Conservation (phyloP, 1,284 basidiomycete species). For the Trametes versicolor region DNA sequence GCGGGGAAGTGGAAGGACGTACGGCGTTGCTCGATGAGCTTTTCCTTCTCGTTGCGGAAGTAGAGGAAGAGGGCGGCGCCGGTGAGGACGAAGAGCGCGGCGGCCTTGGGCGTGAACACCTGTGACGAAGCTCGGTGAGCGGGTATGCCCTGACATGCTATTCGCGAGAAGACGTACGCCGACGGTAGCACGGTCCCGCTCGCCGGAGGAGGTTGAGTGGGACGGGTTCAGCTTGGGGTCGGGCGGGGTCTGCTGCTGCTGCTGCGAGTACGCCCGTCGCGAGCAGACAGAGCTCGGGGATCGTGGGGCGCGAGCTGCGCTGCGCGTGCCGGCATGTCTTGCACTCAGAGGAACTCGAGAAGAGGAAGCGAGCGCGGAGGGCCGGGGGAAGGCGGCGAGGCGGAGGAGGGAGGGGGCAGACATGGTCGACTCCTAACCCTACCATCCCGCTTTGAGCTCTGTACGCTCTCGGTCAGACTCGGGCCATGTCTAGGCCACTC, state of each 20-base stretch:
- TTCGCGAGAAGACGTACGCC: slow-evolving; percentile 45
- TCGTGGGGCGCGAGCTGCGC: too few relatives aligned
- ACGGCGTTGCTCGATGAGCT: slow-evolving; percentile 69
- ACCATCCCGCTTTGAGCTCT: slow-evolving; percentile 9
- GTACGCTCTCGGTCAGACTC: neutral
- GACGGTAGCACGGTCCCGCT: slow-evolving; percentile 52
- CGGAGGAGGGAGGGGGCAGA: slow-evolving; percentile 28
- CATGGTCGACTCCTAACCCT: slow-evolving; percentile 31
- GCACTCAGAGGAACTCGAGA: slow-evolving; percentile 9
- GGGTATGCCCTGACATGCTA: neutral
- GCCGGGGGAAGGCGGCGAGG: slow-evolving; percentile 20
- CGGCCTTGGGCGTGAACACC: slow-evolving; percentile 91
- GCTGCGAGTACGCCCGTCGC: slow-evolving; percentile 33
- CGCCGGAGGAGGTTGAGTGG: slow-evolving; percentile 41
- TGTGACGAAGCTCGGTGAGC: slow-evolving; percentile 42
- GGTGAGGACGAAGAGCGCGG: slow-evolving; percentile 83
- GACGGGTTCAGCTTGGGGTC: slow-evolving; percentile 31
- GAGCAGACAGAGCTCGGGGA: neutral
- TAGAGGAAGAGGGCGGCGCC: slow-evolving; percentile 89
- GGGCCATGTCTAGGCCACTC: neutral
- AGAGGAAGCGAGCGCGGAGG: slow-evolving; percentile 14
- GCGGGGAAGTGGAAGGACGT: slow-evolving; percentile 21
- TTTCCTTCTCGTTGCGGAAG: slow-evolving; percentile 89
- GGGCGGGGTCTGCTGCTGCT: slow-evolving; percentile 21
- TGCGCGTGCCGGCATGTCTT: slow-evolving; percentile 9